phyloP scores from a whole-genome alignment of 225 moss, liverwort and hornwort species.

The Antitrichia curtipendula region DNA sequence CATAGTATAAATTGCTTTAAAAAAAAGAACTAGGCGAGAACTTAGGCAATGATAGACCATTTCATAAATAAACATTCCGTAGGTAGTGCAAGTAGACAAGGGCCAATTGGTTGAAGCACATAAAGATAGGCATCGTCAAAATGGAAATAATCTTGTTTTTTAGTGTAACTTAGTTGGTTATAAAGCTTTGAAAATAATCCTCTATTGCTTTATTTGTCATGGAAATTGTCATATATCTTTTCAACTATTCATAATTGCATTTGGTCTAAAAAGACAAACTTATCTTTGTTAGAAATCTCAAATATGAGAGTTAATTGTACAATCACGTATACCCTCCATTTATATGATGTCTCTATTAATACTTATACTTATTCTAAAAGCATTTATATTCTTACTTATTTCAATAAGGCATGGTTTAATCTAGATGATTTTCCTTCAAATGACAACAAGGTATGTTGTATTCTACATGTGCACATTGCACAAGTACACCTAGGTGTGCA shows the following conservation, averaged over 20 bases:
- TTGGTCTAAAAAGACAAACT: too few relatives aligned
- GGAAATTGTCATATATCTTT: rapidly evolving
- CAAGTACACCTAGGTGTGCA: rapidly evolving
- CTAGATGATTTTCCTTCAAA: background rate
- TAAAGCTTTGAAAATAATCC: background rate
- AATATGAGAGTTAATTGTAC: background rate
- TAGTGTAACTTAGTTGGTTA: background rate
- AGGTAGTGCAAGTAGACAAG: background rate
- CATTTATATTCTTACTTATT: background rate
- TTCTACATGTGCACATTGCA: rapidly evolving
- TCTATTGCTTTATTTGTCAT: rapidly evolving
- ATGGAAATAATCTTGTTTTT: background rate
- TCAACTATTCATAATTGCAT: background rate
- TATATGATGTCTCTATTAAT: background rate
- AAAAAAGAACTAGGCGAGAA: background rate
- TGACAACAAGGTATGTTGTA: too few relatives aligned
- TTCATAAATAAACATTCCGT: background rate
- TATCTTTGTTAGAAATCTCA: background rate
- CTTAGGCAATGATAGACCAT: rapidly evolving
- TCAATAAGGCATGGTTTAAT: background rate
- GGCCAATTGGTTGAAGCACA: background rate
- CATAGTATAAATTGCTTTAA: rapidly evolving
- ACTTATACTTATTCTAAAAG: background rate
- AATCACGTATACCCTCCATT: background rate
- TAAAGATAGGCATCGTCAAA: background rate